Conservation (phyloP, 495 filamentous ascomycete species). For the Daldinia concentrica region DNA sequence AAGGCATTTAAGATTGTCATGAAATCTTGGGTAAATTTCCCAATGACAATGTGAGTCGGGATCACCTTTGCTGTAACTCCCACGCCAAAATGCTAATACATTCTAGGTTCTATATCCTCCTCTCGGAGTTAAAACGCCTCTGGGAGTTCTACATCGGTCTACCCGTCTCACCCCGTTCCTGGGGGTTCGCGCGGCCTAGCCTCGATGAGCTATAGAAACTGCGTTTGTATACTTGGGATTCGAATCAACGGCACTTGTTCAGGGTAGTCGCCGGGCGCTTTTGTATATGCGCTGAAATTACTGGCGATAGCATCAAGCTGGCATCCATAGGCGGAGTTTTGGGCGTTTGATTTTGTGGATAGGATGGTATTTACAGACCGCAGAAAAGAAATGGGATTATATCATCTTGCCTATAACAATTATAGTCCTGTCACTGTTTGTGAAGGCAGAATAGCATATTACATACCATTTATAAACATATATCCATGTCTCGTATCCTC, state of each 20-base stretch:
- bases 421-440: not conserved
- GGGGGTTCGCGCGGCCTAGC: constrained; percentile 66
- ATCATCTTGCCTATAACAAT: not conserved
- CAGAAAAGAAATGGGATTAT: not conserved
- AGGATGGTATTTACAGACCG: not conserved
- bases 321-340: constrained; percentile 39
- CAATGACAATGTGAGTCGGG: constrained; percentile 74
- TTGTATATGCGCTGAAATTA: constrained; percentile 16
- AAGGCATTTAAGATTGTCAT: constrained; percentile 71
- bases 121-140: constrained; percentile 67
- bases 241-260: constrained; percentile 10
- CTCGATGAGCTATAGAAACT: constrained; percentile 66
- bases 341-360: constrained; percentile 17
- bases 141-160: constrained; percentile 84
- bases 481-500: not conserved
- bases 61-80: not conserved
- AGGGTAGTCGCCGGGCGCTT: constrained; percentile 9
- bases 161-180: constrained; percentile 73
- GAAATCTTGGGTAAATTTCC: constrained; percentile 73
- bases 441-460: not conserved
- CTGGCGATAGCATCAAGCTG: constrained; percentile 14
- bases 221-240: constrained; percentile 18
- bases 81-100: constrained; percentile 32
- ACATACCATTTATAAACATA: not conserved
- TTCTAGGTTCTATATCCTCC: constrained; percentile 66